Evolutionary conservation across 2,329 filamentous ascomycete genomes (phyloP).

Genomic region (Colletotrichum agaves): DNA sequence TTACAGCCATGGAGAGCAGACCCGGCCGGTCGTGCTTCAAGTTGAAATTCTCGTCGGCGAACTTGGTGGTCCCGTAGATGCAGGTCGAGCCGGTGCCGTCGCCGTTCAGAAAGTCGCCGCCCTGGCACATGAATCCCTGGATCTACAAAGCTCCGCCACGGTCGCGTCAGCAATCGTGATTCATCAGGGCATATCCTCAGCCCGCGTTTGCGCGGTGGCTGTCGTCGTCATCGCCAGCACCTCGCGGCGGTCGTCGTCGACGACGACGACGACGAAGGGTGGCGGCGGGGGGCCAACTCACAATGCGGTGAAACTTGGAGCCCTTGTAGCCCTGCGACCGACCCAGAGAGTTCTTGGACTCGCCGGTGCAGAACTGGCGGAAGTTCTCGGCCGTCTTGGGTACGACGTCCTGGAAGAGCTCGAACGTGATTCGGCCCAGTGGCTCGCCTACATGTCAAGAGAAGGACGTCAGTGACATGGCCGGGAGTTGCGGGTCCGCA

Average conservation of each 20-base stretch:
- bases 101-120: slow-evolving; percentile 93
- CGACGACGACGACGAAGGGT: background rate
- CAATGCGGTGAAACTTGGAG: slow-evolving; percentile 92
- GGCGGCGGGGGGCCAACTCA: slow-evolving; percentile 58
- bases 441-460: slow-evolving; percentile 72
- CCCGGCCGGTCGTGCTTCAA: slow-evolving; percentile 83
- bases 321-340: slow-evolving; percentile 93
- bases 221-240: too few relatives aligned
- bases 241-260: too few relatives aligned
- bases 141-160: slow-evolving; percentile 66
- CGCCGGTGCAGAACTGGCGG: slow-evolving; percentile 95
- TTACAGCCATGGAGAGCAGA: slow-evolving; percentile 90
- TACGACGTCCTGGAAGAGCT: slow-evolving; percentile 86
- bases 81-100: slow-evolving; percentile 89
- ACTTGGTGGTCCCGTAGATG: slow-evolving; percentile 87
- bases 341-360: slow-evolving; percentile 81
- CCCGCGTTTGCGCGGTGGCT: background rate
- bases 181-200: too few relatives aligned
- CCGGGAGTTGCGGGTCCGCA: background rate
- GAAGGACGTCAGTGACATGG: background rate
- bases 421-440: slow-evolving; percentile 87
- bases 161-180: slow-evolving; percentile 2
- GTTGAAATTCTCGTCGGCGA: slow-evolving; percentile 90
- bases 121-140: slow-evolving; percentile 97
- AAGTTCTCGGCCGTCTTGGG: slow-evolving; percentile 97